Base-by-base conservation (phyloP, 2,329 filamentous ascomycete species). In the Neofusicoccum kwambonambiense region DNA sequence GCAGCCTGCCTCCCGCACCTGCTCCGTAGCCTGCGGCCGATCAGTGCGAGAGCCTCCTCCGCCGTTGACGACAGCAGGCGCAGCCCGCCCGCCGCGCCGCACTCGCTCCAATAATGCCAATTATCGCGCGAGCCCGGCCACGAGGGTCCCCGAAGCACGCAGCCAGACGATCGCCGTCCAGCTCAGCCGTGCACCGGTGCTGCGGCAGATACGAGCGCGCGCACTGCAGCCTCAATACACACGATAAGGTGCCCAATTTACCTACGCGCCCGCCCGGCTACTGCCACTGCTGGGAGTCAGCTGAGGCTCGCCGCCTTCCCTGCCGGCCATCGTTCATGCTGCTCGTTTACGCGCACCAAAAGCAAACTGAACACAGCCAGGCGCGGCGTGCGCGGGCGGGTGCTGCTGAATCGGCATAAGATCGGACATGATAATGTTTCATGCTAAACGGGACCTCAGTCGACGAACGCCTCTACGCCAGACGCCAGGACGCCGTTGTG, bases 381-480 rank as follows among this genome's bases (percentile, higher is more conserved):
- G 19, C 34, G 39, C 9, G 39, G 22, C 22, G 22, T 22, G 22
- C 3, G 22, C 22, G 22, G 22, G 22, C 22, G 54, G 27, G 42
- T 17, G 37, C 35, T 6, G 45, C 27, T 27, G 47, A 57, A 35
- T n/a, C 54, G 54, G 54, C 54, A 57, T 57, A 45, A 57, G 52
- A 57, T 44, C 52, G 52, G 52, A 39, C 52, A 15, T 44, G n/a
- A 50, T 50, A 44, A 27, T 47, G 56, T 58, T 58, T 58, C 56
- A 58, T 58, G 41, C 41, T 37, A 35, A 47, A 34, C 22, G 54
- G 39, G 11, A 11, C 39, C 52, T 5, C 27, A 31, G 27, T 45
- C 27, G 15, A n/a, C 4, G 37, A n/a, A 19, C 47, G 27, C 15
- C 47, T 50, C 17, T 31, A 50, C 47, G 15, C 47, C 27, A 34